Conservation (phyloP, 2,329 filamentous ascomycete genomes). For the Teratosphaeria gauchensis region DNA sequence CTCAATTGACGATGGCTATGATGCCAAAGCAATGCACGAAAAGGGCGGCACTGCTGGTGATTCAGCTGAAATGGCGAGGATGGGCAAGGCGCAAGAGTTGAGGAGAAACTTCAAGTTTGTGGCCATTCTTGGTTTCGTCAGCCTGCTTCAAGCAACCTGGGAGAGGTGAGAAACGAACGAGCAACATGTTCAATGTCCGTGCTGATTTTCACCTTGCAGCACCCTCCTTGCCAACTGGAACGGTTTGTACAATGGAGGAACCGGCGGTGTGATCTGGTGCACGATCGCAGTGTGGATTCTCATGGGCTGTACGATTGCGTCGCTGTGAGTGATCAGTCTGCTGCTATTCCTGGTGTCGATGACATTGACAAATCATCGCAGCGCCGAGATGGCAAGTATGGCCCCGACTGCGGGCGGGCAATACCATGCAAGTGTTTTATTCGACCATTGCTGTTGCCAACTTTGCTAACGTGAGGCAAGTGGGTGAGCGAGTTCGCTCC, state of each 20-base stretch:
- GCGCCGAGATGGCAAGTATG: constrained; percentile 24
- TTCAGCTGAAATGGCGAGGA: constrained; percentile 37
- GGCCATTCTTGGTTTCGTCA: constrained; percentile 43
- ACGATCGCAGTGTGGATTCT: constrained; percentile 24
- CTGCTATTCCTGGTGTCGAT: neutral
- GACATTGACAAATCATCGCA: neutral
- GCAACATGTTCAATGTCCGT: neutral
- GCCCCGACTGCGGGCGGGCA: constrained; percentile 22
- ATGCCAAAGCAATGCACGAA: constrained; percentile 12
- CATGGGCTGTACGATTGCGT: constrained; percentile 24
- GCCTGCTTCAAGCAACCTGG: constrained; percentile 45
- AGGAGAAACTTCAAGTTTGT: constrained; percentile 38
- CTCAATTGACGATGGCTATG: constrained; percentile 15
- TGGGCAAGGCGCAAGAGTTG: constrained; percentile 44
- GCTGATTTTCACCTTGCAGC: constrained; percentile 13
- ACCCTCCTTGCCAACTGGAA: constrained; percentile 29
- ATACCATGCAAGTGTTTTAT: neutral
- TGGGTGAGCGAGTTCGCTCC: constrained; percentile 35
- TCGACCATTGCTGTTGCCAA: neutral
- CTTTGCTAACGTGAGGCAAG: neutral
- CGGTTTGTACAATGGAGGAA: constrained; percentile 23
- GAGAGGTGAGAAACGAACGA: neutral
- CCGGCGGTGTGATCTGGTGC: constrained; percentile 22
- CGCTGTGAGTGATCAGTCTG: constrained; percentile 9
- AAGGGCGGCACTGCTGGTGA: constrained; percentile 27